phyloP scores from a whole-genome alignment of 2,329 filamentous ascomycete species.

The Bipolaris victoriae region DNA sequence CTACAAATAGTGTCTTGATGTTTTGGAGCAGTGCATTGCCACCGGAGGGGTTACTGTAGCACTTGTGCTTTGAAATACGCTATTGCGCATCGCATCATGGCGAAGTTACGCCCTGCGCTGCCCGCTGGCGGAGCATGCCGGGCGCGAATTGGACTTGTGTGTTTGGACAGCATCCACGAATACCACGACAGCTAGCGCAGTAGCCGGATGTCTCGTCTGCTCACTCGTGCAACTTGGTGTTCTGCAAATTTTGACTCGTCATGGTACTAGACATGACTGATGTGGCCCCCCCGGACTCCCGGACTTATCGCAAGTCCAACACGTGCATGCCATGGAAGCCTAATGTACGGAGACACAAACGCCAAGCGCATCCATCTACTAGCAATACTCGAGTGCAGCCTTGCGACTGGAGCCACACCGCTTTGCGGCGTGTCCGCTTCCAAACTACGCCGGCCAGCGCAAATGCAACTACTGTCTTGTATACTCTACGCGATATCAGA shows the following conservation, averaged over 20 bases:
- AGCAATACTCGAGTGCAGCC: slow-evolving; percentile 1
- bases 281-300: background rate
- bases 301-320: background rate
- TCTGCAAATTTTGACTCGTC: background rate
- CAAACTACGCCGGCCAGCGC: slow-evolving; percentile 6
- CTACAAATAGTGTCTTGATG: background rate
- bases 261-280: background rate
- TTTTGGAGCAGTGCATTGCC: slow-evolving; percentile 4
- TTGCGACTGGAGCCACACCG: slow-evolving; percentile 7
- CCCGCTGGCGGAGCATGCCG: slow-evolving; percentile 7
- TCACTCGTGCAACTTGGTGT: background rate
- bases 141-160: slow-evolving; percentile 12
- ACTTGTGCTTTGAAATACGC: slow-evolving; percentile 11
- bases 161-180: background rate
- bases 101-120: slow-evolving; percentile 22
- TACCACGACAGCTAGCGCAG: background rate
- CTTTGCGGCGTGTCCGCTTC: slow-evolving; percentile 13
- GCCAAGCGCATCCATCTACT: background rate
- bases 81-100: slow-evolving; percentile 8
- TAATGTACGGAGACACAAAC: background rate
- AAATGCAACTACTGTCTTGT: slow-evolving; percentile 10
- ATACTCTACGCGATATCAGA: slow-evolving; percentile 11
- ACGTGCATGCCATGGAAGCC: background rate
- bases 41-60: slow-evolving; percentile 5
- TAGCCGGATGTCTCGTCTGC: background rate